phyloP scores from a whole-genome alignment of 116 monocot genomes.

The Zostera marina region DNA sequence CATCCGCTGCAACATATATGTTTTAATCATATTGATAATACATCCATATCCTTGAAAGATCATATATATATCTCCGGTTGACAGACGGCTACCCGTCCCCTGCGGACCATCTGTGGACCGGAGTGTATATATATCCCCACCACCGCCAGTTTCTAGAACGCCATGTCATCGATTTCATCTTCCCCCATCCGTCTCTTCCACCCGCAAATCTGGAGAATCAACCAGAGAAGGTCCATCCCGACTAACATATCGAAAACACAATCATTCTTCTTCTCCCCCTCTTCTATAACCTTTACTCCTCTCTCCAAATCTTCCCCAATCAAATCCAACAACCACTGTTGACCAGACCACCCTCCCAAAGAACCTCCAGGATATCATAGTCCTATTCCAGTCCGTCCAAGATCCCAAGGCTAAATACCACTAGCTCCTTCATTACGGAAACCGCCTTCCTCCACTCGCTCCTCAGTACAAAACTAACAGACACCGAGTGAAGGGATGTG shows the following conservation, averaged over 20 bases:
- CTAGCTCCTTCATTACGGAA: constrained; percentile 83
- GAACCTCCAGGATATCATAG: constrained; percentile 43
- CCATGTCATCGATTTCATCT: neutral
- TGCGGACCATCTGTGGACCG: too few relatives aligned
- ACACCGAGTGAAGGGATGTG: constrained; percentile 74
- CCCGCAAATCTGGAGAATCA: neutral
- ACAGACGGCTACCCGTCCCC: too few relatives aligned
- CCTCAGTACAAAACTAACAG: constrained; percentile 43
- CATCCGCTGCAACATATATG: too few relatives aligned
- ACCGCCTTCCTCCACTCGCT: constrained; percentile 43
- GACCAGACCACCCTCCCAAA: constrained; percentile 33
- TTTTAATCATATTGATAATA: too few relatives aligned
- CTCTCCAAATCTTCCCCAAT: constrained; percentile 3
- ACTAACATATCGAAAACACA: neutral
- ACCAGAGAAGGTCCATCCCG: neutral
- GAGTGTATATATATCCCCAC: too few relatives aligned
- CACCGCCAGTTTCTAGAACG: neutral
- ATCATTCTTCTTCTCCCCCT: neutral
- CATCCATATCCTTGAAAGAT: too few relatives aligned
- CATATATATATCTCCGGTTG: too few relatives aligned
- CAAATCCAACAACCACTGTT: neutral
- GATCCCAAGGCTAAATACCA: constrained; percentile 77
- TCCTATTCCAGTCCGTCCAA: constrained; percentile 85
- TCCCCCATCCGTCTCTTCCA: constrained; percentile 3
- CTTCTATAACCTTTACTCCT: constrained; percentile 4